Evolutionary conservation across 805 yeast species (phyloP).

Genomic region (Yarrowia osloensis): DNA sequence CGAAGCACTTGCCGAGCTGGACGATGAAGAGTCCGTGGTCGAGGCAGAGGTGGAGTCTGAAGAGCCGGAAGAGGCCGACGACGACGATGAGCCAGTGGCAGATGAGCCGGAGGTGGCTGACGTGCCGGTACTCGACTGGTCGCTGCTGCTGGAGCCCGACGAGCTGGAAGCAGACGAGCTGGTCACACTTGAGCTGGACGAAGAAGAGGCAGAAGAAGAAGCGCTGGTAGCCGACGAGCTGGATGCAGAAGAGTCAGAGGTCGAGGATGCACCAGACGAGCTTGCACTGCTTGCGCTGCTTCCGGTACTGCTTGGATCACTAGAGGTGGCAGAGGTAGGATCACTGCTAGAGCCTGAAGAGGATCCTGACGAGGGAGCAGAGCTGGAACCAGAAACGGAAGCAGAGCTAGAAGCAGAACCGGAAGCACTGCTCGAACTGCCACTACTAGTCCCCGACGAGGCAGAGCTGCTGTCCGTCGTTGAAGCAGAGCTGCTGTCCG

Average conservation of each 20-base stretch:
- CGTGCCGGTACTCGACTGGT: background rate
- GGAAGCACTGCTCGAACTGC: background rate
- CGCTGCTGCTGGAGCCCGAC: background rate
- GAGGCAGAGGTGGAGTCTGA: conserved; percentile 5
- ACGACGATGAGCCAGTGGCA: background rate
- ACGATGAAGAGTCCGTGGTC: background rate
- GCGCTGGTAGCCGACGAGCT: background rate
- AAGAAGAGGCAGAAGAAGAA: background rate
- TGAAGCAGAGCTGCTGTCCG: background rate
- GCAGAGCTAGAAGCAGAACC: background rate
- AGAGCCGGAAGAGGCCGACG: background rate
- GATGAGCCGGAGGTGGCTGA: conserved; percentile 11
- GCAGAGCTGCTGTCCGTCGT: background rate
- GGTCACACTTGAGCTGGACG: background rate
- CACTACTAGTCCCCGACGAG: background rate
- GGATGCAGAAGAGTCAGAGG: background rate
- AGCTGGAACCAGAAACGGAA: background rate
- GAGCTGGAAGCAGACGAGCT: background rate
- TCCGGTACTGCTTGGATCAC: background rate
- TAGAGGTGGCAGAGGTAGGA: background rate
- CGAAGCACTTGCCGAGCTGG: conserved; percentile 8
- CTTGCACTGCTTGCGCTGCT: too few relatives aligned
- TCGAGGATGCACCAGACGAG: background rate
- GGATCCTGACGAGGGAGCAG: too few relatives aligned
- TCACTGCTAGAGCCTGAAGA: too few relatives aligned